Percentiles rank a stretch among this genome's conserved stretches.
Conservation (phyloP, 2,329 filamentous ascomycete genomes). For the Pezicula radicicola region DNA sequence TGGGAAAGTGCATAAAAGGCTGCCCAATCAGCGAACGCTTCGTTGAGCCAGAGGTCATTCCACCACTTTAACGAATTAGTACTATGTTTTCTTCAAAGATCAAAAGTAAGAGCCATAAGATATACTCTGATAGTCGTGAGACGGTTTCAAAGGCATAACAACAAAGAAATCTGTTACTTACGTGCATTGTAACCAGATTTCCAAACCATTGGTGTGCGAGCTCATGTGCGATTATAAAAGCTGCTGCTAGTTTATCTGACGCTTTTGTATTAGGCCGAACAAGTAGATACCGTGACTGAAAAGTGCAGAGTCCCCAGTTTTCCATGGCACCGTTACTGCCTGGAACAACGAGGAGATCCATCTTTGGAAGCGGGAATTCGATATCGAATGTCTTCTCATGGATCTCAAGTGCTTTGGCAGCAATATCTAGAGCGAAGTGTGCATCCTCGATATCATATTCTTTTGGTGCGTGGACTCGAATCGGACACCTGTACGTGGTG, state of each 20-base stretch:
- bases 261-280: conserved; percentile 62
- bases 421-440: conserved; percentile 49
- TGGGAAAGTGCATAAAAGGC: conserved; percentile 1
- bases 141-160: too few relatives aligned
- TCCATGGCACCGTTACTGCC: conserved; percentile 71
- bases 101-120: too few relatives aligned
- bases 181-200: conserved; percentile 25
- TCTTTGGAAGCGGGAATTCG: conserved; percentile 68
- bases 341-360: conserved; percentile 73
- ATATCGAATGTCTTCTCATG: conserved; percentile 69
- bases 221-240: conserved; percentile 64
- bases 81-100: too few relatives aligned
- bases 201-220: conserved; percentile 75
- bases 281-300: conserved; percentile 63
- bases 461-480: conserved; percentile 63
- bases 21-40: conserved; percentile 67
- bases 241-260: conserved; percentile 1
- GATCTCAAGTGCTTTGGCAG: conserved; percentile 63
- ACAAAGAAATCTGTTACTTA: too few relatives aligned
- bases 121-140: too few relatives aligned
- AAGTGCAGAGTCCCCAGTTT: conserved; percentile 72
- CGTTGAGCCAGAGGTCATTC: conserved; percentile 71
- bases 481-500: conserved; percentile 64
- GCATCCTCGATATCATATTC: conserved; percentile 10
- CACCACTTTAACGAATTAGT: conserved; percentile 48